phyloP scores from a whole-genome alignment of 208 protist species.

The Phytomonas francai region DNA sequence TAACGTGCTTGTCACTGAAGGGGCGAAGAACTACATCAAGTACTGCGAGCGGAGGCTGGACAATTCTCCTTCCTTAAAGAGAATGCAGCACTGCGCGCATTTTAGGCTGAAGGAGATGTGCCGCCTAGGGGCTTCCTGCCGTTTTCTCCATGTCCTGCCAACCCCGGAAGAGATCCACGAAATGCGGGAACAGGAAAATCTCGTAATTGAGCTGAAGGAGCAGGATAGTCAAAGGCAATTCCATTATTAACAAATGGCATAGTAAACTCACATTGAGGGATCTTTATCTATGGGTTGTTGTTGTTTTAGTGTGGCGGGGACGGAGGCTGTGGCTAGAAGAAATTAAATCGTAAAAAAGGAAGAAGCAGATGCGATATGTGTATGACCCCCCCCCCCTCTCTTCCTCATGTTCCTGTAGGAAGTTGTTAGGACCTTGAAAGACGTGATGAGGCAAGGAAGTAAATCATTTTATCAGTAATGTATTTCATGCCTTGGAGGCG shows the following conservation, averaged over 20 bases:
- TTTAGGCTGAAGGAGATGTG: slow-evolving; percentile 80
- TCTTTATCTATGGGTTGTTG: too few relatives aligned
- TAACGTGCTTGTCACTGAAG: slow-evolving; percentile 66
- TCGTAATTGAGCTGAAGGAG: slow-evolving; percentile 9
- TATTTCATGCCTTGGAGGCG: background rate
- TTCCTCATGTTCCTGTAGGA: background rate
- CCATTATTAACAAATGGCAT: background rate
- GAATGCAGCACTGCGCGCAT: slow-evolving; percentile 87
- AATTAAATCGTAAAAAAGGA: background rate
- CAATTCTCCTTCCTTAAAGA: slow-evolving; percentile 45
- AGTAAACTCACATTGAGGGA: background rate
- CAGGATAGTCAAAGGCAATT: slow-evolving; percentile 2
- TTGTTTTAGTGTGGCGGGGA: background rate
- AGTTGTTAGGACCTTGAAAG: too few relatives aligned
- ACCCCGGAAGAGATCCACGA: slow-evolving; percentile 28
- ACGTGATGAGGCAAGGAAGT: background rate
- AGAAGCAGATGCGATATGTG: background rate
- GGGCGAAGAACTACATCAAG: slow-evolving; percentile 49
- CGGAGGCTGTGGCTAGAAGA: background rate
- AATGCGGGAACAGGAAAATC: slow-evolving; percentile 18
- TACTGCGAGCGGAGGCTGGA: slow-evolving; percentile 34
- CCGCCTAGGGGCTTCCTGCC: slow-evolving; percentile 61
- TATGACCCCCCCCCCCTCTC: background rate
- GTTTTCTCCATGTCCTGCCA: slow-evolving; percentile 75
- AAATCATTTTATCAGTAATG: background rate